Base-by-base conservation (phyloP, 345 rosid genomes). In the Lumnitzera littorea region DNA sequence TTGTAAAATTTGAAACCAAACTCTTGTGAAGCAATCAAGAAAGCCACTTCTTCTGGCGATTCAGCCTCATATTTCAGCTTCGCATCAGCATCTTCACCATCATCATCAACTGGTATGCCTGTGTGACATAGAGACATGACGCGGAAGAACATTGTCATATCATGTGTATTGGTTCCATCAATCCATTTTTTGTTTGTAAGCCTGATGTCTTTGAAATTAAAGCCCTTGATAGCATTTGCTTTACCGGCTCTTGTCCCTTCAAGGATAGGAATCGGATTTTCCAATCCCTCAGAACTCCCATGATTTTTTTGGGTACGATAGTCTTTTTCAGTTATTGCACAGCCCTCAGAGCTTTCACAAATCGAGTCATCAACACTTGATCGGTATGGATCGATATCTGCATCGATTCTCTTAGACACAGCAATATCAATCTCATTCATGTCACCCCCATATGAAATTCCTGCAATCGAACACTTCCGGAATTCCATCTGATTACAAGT, bases 401-500 rank as follows among this genome's bases (percentile, higher is more conserved):
- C 60, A 15, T 71, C 77, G 75, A 84, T 82, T 61, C 78, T 74
- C 56, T 67, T 78, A 3, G 85, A 78, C 54, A 85, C 85, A 15
- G 84, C 92, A 56, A 82, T 70, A 51, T 89, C 91, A 48, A 85
- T 82, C 63, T 85, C 86, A 47, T 77, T 80, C 20, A 72, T 66
- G 61, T 65, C 63, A 15, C 78, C 76, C 7, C 91, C 92, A 67
- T 88, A 88, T 0, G 92, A 76, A 51, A 73, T 57, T 62, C 96
- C 91, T 2, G 88, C 92, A 24, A 89, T 82, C 0, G 96, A 89
- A 66, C 96, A 89, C 74, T 86, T 89, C 76, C 75, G 64, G 56
- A 89, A 86, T 15, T 89, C 91, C 96, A 89, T 89, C 69, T 70
- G 92, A 60, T 89, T 86, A 70, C 96, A 80, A 12, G 96, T 89